Conservation (phyloP, 2,329 filamentous ascomycete genomes). For the Cercospora nicotianae region DNA sequence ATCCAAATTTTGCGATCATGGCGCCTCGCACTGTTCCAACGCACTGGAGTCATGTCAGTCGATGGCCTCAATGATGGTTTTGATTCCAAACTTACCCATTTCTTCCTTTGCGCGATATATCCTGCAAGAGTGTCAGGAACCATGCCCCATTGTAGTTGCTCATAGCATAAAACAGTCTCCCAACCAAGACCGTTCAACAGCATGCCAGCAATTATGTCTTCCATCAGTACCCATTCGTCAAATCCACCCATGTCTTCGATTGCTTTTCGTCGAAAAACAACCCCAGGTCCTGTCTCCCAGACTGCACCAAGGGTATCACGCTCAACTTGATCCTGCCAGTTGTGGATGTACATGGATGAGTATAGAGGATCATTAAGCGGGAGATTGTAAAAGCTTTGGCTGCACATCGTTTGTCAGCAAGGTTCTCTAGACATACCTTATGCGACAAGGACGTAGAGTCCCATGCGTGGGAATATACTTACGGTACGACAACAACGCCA, state of each 20-base stretch:
- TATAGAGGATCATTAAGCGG: constrained; percentile 18
- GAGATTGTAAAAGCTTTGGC: constrained; percentile 20
- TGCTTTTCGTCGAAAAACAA: constrained; percentile 10
- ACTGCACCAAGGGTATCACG: constrained; percentile 10
- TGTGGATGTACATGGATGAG: constrained; percentile 10
- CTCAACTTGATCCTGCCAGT: constrained; percentile 6
- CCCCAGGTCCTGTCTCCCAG: constrained; percentile 12
- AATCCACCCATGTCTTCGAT: constrained; percentile 16
- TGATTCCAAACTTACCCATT: neutral
- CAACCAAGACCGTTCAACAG: constrained; percentile 13
- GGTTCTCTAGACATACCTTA: neutral
- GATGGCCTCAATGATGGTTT: neutral
- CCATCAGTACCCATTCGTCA: constrained; percentile 9
- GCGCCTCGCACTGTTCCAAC: constrained; percentile 13
- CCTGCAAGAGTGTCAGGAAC: constrained; percentile 11
- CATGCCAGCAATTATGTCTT: constrained; percentile 17
- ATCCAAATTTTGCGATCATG: constrained; percentile 9
- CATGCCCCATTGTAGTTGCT: constrained; percentile 16
- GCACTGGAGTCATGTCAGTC: neutral
- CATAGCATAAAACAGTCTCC: constrained; percentile 11
- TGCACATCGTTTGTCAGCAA: neutral
- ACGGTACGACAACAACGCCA: neutral
- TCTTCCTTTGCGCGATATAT: constrained; percentile 11
- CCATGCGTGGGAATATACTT: neutral
- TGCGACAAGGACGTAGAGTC: too few relatives aligned